Conservation (phyloP, 1,284 basidiomycete genomes). For the Ceratobasidium sp. region DNA sequence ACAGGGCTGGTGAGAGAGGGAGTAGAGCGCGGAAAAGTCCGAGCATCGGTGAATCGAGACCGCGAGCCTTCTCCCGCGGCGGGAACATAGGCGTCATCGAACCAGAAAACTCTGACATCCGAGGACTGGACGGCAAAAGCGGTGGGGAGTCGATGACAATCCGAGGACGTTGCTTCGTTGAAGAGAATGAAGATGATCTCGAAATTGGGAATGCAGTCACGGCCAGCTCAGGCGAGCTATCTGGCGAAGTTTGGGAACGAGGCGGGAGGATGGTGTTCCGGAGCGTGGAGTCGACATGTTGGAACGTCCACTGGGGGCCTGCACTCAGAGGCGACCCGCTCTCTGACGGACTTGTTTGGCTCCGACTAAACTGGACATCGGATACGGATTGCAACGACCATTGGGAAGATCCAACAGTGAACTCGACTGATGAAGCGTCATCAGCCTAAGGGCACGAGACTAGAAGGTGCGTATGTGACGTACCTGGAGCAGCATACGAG, state of each 20-base stretch:
- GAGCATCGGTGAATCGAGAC: conserved; percentile 33
- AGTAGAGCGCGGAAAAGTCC: conserved; percentile 29
- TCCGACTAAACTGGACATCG: not conserved
- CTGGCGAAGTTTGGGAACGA: conserved; percentile 2
- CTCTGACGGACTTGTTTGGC: not conserved
- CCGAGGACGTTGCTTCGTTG: conserved; percentile 22
- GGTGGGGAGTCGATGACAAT: conserved; percentile 35
- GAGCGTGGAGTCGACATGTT: conserved; percentile 38
- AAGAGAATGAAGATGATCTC: conserved; percentile 22
- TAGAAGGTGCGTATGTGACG: not conserved
- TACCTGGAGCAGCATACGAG: conserved; percentile 28
- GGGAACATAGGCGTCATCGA: conserved; percentile 39
- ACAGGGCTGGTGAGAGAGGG: conserved; percentile 34
- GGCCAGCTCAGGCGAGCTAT: conserved; percentile 7
- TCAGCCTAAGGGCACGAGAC: not conserved
- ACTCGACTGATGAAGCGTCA: conserved; percentile 22
- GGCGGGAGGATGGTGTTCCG: conserved; percentile 32
- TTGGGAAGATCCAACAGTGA: conserved; percentile 40
- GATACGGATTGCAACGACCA: conserved; percentile 33
- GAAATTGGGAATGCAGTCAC: conserved; percentile 35
- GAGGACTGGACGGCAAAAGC: not conserved
- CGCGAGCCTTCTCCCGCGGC: conserved; percentile 23
- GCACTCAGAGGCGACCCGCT: not conserved
- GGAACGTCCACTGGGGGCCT: conserved; percentile 38
- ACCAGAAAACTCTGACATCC: not conserved